Evolutionary conservation across 345 rosid species (phyloP).

Genomic region (Pseudoturritis turrita): DNA sequence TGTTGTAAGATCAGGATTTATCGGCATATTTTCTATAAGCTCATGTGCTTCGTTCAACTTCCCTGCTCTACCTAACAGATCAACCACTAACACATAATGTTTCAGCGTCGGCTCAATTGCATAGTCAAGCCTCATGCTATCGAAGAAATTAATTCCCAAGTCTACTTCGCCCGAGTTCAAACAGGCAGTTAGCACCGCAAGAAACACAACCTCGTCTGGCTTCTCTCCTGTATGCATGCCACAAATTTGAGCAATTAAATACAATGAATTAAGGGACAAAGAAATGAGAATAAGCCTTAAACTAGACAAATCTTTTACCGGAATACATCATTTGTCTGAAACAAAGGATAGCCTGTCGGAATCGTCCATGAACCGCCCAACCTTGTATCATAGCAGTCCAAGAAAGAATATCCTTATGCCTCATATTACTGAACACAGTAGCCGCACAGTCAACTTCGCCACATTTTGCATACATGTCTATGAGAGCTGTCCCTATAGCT

Average conservation of each 20-base stretch:
- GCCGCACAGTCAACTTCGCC: slow-evolving; percentile 51
- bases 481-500: slow-evolving; percentile 45
- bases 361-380: slow-evolving; percentile 54
- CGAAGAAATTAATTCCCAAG: slow-evolving; percentile 54
- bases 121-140: slow-evolving; percentile 65
- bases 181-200: slow-evolving; percentile 53
- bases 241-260: not conserved
- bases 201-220: slow-evolving; percentile 59
- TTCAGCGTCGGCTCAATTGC: slow-evolving; percentile 57
- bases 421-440: slow-evolving; percentile 43
- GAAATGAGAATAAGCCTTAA: not conserved
- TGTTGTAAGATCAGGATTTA: slow-evolving; percentile 49
- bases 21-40: slow-evolving; percentile 45
- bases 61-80: slow-evolving; percentile 59
- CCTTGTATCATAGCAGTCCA: slow-evolving; percentile 77
- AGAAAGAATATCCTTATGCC: slow-evolving; percentile 43
- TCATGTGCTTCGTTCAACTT: slow-evolving; percentile 45
- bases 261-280: not conserved
- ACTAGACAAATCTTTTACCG: slow-evolving; percentile 21
- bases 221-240: slow-evolving; percentile 43
- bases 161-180: slow-evolving; percentile 47
- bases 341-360: slow-evolving; percentile 45
- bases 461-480: slow-evolving; percentile 66
- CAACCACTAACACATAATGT: slow-evolving; percentile 51
- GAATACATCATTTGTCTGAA: slow-evolving; percentile 64